These are phyloP conservation scores for Lantana camara DNA, from an alignment of 257 asterid species.

Conservation along the genomic window DNA sequence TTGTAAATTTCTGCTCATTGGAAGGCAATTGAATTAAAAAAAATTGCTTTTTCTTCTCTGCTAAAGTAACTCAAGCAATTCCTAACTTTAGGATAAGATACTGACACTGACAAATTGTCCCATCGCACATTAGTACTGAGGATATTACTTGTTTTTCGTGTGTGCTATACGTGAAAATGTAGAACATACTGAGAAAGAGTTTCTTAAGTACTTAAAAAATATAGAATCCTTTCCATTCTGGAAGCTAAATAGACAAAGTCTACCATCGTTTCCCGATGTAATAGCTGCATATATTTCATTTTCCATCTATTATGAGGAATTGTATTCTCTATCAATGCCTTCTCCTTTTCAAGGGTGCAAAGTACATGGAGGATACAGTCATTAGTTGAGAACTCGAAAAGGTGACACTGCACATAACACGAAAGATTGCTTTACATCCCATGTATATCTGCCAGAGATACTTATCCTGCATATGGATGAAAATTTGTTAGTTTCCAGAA, in stretches of 20 bases:
- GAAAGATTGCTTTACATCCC: neutral
- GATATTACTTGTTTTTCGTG: neutral
- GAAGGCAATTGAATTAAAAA: neutral
- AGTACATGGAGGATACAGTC: neutral
- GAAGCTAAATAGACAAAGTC: neutral
- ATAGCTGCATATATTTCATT: constrained; percentile 8
- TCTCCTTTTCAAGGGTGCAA: neutral
- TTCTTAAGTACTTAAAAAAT: neutral
- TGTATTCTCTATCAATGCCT: constrained; percentile 2
- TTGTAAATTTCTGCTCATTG: neutral
- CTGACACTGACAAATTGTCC: neutral
- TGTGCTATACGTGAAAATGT: neutral
- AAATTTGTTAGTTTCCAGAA: constrained; percentile 5
- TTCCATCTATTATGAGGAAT: constrained; percentile 2
- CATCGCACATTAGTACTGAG: neutral
- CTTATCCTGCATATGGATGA: neutral
- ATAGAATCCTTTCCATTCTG: neutral
- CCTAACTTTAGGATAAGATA: neutral
- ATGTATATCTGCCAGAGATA: neutral
- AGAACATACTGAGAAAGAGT: neutral
- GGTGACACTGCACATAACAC: neutral
- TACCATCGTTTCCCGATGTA: neutral
- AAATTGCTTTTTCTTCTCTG: neutral
- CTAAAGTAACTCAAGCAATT: neutral
- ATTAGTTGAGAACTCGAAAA: neutral